phyloP scores from a whole-genome alignment of 208 protist species.

The Histomonas meleagridis region DNA sequence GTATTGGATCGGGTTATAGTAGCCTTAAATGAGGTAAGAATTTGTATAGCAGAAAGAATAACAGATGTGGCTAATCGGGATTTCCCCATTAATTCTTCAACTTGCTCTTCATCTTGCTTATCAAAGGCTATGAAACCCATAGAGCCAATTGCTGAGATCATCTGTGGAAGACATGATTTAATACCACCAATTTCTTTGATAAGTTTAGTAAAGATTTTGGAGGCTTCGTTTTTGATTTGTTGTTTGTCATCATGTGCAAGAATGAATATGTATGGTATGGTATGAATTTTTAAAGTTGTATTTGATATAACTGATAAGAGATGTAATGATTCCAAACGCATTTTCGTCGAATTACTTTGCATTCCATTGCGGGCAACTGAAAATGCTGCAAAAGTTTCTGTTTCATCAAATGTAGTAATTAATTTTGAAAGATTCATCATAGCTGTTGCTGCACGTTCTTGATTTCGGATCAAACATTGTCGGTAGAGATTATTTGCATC shows the following conservation, averaged over 20 bases:
- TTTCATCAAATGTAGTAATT: not conserved
- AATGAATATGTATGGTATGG: not conserved
- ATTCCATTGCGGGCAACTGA: not conserved
- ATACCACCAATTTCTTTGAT: not conserved
- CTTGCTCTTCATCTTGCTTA: not conserved
- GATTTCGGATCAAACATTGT: not conserved
- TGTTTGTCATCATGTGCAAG: not conserved
- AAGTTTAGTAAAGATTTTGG: not conserved
- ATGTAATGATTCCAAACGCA: not conserved
- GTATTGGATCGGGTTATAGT: not conserved
- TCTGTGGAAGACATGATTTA: not conserved
- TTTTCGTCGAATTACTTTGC: not conserved
- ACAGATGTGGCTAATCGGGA: not conserved
- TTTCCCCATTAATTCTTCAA: not conserved
- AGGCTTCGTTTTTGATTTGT: not conserved
- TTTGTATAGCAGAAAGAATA: not conserved
- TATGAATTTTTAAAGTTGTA: not conserved
- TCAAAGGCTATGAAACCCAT: not conserved
- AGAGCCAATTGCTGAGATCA: not conserved
- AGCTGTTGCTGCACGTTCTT: not conserved
- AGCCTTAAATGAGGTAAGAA: not conserved
- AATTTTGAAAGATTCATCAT: not conserved
- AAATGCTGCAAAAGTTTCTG: conserved; percentile 19
- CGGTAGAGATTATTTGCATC: not conserved
- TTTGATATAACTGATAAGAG: not conserved